Base-by-base conservation (phyloP, 345 rosid genomes). In the Clarkia xantiana region DNA sequence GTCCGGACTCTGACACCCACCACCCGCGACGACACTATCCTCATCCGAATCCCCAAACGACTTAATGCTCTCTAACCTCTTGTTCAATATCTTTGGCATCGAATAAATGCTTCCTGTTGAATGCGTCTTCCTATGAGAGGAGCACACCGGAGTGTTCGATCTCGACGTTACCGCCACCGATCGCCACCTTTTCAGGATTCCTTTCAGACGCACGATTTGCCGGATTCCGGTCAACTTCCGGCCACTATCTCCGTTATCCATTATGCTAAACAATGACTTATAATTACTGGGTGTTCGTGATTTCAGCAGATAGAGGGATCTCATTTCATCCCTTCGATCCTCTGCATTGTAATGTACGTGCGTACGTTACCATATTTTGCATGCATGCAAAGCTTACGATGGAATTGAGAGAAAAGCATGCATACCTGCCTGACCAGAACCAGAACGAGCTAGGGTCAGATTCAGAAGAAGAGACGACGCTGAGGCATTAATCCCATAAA, bases 121-220 rank as follows among this genome's bases (percentile, higher is more conserved):
- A 6, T 39, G 3, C 3, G 42, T 14, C 41, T 49, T 41, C 19
- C 38, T 18, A 29, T 49, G 41, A 16, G 52, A 23, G 40, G 52
- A 23, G 1, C 74, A 16, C 2, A 10, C 60, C 10, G 75, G 65
- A 45, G 17, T 52, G 25, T 57, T 62, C n/a, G 71, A 11, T 46
- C 59, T 79, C 6, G 80, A 47, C 14, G 71, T 76, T 49, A 81
- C 51, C 1, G 96, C 66, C 18, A 84, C 83, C 44, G 81, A 65
- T 62, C 83, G 96, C 96, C 98, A 91, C 71, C 78, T 86, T n/a
- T 83, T 86, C 61, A 91, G 69, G 52, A 91, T 63, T 65, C 80
- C 96, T 68, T 84, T 91, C 3, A 86, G 76, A 72, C 76, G 67
- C 44, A 81, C 86, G 14, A 91, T 84, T 78, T 83, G 93, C 52